Conservation (phyloP, 2,329 filamentous ascomycete species). For the Zasmidium citrigriseum region DNA sequence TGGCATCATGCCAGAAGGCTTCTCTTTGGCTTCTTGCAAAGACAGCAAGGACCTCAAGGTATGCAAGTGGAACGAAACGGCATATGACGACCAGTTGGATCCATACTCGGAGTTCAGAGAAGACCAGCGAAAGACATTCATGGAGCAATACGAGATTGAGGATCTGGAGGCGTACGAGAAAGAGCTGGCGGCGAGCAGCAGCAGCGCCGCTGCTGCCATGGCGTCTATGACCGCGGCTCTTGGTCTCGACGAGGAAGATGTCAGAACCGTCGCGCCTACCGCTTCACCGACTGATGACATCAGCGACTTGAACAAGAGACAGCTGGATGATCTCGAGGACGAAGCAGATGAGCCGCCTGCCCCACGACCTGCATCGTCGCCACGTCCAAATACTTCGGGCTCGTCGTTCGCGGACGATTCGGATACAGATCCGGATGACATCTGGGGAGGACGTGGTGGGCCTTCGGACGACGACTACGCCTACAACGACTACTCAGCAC, state of each 20-base stretch:
- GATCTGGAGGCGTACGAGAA: slow-evolving; percentile 15
- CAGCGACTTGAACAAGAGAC: slow-evolving; percentile 11
- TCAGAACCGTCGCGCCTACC: neutral
- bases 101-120: slow-evolving; percentile 28
- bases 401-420: neutral
- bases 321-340: slow-evolving; percentile 10
- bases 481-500: neutral
- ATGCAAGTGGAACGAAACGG: slow-evolving; percentile 46
- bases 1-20: slow-evolving; percentile 58
- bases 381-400: neutral
- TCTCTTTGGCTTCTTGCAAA: slow-evolving; percentile 45
- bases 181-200: neutral
- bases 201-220: slow-evolving; percentile 2
- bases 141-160: slow-evolving; percentile 18
- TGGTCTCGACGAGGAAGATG: neutral
- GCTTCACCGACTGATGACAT: neutral
- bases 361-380: slow-evolving; percentile 2
- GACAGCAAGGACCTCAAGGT: slow-evolving; percentile 33
- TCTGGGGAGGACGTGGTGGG: neutral
- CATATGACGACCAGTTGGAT: slow-evolving; percentile 45
- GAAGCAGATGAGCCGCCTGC: slow-evolving; percentile 3
- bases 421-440: neutral
- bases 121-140: slow-evolving; percentile 20
- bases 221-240: neutral
- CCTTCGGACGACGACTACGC: neutral